Evolutionary conservation across 495 filamentous ascomycete species (phyloP), one percentile per base, ranked within the genome.

Genomic region (Penicillium coprophilum): DNA sequence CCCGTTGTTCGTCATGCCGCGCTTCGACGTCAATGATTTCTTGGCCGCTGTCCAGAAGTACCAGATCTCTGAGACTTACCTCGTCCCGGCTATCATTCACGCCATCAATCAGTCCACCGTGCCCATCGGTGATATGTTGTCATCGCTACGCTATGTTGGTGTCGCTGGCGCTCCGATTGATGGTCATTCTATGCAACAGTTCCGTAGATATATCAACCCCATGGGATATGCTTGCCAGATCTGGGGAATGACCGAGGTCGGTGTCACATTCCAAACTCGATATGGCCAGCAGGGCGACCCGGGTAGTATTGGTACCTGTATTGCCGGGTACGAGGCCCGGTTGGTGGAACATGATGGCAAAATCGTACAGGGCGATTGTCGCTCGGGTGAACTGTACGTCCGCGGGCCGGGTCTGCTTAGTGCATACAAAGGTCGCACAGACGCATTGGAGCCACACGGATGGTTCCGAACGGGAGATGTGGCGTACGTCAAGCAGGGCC

Each of bases 381-480:
- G 71, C 7, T 66, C 72, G 5, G 84, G 81, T 1, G 84, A 86
- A 67, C 61, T 86, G 6, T 77, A 73, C 44, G 71, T 84, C 12
- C 75, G 78, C 10, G 82, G 75, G 4, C 53, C 68, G 0, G 72
- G 73, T 0, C 28, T 75, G 10, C 63, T 75, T 6, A 55, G 56
- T 30, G 67, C 61, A n/a, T 79, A 79, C 64, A 73, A 72, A 50
- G 72, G 71, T 19, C 72, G 67, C 5, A 55, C 57, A 11, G 72
- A 74, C 50, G 73, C 73, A 32, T 70, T 72, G 52, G 76, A 77
- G 34, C 46, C 68, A 8, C 80, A 89, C 32, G 80, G 88, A 9
- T 96, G 90, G 90, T 80, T 92, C 48, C 83, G 82, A 48, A 93
- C 88, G 0, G 91, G 91, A 1, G 91, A 96, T 60, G 80, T 89